Evolutionary conservation across 148 eudicot species (phyloP).

Genomic region (Silene latifolia): DNA sequence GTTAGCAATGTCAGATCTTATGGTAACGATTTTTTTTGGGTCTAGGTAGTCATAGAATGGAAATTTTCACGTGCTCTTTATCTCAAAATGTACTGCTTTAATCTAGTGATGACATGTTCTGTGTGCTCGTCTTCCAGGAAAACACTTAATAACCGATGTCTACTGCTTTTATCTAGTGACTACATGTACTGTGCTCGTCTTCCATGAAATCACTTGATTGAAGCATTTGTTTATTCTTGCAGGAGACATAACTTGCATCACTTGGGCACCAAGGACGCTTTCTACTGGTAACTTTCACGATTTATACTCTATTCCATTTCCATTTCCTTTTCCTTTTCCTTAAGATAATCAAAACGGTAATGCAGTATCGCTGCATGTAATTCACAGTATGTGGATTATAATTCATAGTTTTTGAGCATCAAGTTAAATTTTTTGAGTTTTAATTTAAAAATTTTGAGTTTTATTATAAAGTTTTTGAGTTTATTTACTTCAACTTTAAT

Average conservation of each 20-base stretch:
- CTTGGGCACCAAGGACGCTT: slow-evolving; percentile 69
- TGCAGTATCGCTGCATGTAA: neutral
- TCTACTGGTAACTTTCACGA: slow-evolving; percentile 48
- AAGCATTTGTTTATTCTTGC: slow-evolving; percentile 27
- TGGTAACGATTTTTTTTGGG: no score
- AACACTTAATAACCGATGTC: no score
- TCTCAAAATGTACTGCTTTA: neutral
- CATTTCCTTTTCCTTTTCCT: no score
- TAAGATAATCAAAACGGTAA: neutral
- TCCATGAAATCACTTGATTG: neutral
- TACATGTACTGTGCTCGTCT: neutral
- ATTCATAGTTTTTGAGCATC: no score
- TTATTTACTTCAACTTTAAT: no score
- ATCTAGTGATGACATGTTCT: neutral
- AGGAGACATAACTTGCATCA: slow-evolving; percentile 83
- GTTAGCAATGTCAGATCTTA: neutral
- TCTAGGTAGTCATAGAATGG: no score
- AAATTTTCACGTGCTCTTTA: neutral
- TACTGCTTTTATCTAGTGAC: neutral
- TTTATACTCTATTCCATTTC: neutral
- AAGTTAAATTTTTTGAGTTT: no score
- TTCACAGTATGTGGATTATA: no score
- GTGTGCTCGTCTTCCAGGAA: neutral
- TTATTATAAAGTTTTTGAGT: no score
- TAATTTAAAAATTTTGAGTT: no score